These are phyloP conservation scores for Leccinum subfulvum DNA, from an alignment of 1,284 basidiomycete genomes.

Conservation along the genomic window DNA sequence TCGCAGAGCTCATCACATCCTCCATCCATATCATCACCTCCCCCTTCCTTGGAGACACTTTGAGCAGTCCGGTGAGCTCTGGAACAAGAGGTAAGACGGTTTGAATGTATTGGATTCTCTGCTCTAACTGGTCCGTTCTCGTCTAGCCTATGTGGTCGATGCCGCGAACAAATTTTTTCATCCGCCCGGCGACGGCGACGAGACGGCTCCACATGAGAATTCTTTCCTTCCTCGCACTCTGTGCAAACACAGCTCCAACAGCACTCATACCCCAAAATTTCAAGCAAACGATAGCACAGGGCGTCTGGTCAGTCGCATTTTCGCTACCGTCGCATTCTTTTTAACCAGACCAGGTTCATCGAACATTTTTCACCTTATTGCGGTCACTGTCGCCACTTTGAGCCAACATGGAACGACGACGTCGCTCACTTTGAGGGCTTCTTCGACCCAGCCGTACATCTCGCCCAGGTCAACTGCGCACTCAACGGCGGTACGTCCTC, in stretches of 20 bases:
- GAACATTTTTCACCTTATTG: slow-evolving; percentile 83
- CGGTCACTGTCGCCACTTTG: slow-evolving; percentile 72
- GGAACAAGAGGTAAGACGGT: no score
- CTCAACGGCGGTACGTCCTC: slow-evolving; percentile 70
- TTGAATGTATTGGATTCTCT: no score
- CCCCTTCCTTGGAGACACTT: no score
- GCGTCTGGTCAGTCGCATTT: slow-evolving; percentile 58
- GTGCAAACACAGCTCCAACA: slow-evolving; percentile 41
- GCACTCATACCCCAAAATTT: slow-evolving; percentile 63
- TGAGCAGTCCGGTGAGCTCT: no score
- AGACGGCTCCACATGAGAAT: background rate
- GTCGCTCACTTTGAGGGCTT: slow-evolving; percentile 55
- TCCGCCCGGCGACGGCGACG: no score
- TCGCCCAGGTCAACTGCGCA: slow-evolving; percentile 86
- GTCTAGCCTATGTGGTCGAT: no score
- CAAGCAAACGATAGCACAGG: slow-evolving; percentile 50
- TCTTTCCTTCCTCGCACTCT: slow-evolving; percentile 28
- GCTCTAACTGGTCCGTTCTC: no score
- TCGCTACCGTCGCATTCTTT: background rate
- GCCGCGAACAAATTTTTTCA: no score
- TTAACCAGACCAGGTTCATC: slow-evolving; percentile 41
- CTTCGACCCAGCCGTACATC: slow-evolving; percentile 58
- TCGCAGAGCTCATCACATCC: no score
- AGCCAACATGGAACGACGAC: slow-evolving; percentile 82
- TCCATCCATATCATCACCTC: no score